Base-by-base conservation (phyloP, 1,284 basidiomycete species). In the Puccinia triticina region DNA sequence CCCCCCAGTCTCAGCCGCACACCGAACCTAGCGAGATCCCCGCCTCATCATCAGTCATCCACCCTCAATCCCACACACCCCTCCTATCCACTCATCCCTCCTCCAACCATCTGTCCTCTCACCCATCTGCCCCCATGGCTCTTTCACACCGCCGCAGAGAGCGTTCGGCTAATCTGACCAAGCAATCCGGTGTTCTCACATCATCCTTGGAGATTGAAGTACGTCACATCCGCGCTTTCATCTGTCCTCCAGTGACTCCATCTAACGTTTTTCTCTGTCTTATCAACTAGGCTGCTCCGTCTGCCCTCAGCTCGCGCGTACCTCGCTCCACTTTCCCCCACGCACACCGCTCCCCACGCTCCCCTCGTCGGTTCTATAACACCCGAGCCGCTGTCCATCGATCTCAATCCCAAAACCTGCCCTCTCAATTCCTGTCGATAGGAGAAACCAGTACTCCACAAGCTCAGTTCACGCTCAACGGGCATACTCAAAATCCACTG, bases 241-340 rank as follows among this genome's bases (percentile, higher is more conserved):
- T 71, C 50, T 46, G 18, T 69, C 32, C 48, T 46, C n/a, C 10
- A 21, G 18, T 18, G 26, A 12, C 26, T 12, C 55, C 18, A 23
- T 10, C n/a, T 29, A 29, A 12, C 18, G 2, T 21, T 71, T 18
- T 43, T 72, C 34, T 34, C 57, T 10, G 2, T 26, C 26, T 48
- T 48, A 61, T 50, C 66, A 1, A 11, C 67, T 57, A 81, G 78
- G 50, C 78, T 59, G 37, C 57, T 46, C 46, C 78, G 14, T 57
- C 67, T 32, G 46, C 40, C 23, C 3, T 55, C 26, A 40, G 29
- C 40, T 57, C 78, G 11, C 78, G 78, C 37, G 78, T 81, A n/a
- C 78, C 78, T 61, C 67, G 78, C 40, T 81, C 78, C 14, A 81
- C 78, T n/a, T 81, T 81, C 32, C 69, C 78, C 29, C 78, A 81